Conservation (phyloP, 345 rosid genomes). For the Euclidium syriacum region DNA sequence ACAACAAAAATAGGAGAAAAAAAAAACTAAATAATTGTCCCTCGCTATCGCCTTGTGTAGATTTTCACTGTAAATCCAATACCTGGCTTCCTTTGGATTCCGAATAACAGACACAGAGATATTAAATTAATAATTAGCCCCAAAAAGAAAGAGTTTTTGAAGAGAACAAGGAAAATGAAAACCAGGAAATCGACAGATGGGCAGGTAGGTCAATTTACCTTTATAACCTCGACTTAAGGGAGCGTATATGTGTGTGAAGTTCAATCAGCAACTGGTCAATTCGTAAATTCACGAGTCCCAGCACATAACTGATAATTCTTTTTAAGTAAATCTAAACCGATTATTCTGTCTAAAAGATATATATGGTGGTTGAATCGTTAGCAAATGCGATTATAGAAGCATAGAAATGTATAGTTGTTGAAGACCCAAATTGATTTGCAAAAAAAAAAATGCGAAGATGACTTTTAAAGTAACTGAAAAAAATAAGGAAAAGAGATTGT, state of each 20-base stretch:
- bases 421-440: too few species aligned
- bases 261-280: conserved; percentile 9
- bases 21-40: not conserved
- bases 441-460: not conserved
- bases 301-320: not conserved
- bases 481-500: not conserved
- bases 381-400: not conserved
- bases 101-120: conserved; percentile 14
- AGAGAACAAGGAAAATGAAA: conserved; percentile 4
- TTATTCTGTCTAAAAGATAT: not conserved
- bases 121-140: not conserved
- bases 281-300: conserved; percentile 15
- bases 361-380: conserved; percentile 7
- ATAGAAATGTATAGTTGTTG: too few species aligned
- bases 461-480: not conserved
- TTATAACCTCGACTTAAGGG: conserved; percentile 10
- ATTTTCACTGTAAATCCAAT: conserved; percentile 19
- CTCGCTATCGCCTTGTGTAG: not conserved
- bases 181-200: conserved; percentile 15
- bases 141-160: not conserved
- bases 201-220: conserved; percentile 1
- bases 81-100: not conserved
- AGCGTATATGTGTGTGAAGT: not conserved
- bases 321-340: not conserved
- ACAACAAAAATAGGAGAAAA: conserved; percentile 12